These are phyloP conservation scores for Beta corolliflora DNA, from an alignment of 179 eudicot species.

Conservation along the genomic window DNA sequence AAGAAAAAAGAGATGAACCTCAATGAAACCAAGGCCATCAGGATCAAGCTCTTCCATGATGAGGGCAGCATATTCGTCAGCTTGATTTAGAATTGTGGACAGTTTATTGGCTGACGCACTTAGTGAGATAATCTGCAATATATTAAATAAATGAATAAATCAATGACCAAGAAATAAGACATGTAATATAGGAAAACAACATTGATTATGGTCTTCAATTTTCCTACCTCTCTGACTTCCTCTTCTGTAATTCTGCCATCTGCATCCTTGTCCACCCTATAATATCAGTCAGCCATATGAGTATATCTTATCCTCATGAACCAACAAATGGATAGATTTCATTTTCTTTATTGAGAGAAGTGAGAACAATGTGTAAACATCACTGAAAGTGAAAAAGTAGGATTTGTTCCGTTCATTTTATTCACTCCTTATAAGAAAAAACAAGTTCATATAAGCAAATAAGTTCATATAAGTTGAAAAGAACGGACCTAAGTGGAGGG, in stretches of 20 bases:
- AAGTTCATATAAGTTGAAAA: too few species aligned
- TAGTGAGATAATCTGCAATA: slow-evolving; percentile 51
- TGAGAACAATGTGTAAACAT: too few species aligned
- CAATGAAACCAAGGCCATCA: slow-evolving; percentile 54
- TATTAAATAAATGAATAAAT: background rate
- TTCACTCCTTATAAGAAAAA: too few species aligned
- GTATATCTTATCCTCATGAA: slow-evolving; percentile 4
- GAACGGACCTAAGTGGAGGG: too few species aligned
- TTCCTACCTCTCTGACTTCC: slow-evolving; percentile 83
- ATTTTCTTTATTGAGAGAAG: too few species aligned
- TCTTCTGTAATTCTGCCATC: slow-evolving; percentile 93
- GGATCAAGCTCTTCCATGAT: slow-evolving; percentile 80
- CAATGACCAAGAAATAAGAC: background rate
- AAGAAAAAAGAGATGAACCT: slow-evolving; percentile 32
- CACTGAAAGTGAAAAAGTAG: too few species aligned
- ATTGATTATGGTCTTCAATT: background rate
- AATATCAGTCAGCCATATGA: slow-evolving; percentile 17
- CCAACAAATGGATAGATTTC: background rate
- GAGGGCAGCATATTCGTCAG: slow-evolving; percentile 70
- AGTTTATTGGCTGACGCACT: slow-evolving; percentile 63
- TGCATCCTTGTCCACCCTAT: slow-evolving; percentile 96
- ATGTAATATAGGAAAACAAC: too few species aligned
- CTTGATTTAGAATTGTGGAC: slow-evolving; percentile 52
- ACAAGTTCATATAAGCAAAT: too few species aligned
- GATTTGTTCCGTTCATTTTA: too few species aligned